phyloP scores from a whole-genome alignment of 83 land plant species.

The Diphasiastrum complanatum region DNA sequence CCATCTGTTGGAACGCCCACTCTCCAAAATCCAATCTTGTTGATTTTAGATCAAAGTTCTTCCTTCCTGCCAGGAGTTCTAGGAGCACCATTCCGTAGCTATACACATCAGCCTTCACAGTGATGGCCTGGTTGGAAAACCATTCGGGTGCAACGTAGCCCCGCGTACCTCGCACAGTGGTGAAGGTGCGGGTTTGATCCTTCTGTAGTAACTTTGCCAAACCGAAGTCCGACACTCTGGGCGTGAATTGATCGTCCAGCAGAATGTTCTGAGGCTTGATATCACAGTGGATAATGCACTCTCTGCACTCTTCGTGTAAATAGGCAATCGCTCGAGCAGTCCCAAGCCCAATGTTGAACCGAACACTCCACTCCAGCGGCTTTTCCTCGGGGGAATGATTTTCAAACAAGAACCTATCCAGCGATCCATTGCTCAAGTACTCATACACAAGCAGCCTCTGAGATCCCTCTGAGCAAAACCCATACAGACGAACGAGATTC shows the following conservation, averaged over 20 bases:
- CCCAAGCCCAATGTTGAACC: conserved; percentile 38
- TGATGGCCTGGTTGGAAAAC: conserved; percentile 34
- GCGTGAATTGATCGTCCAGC: conserved; percentile 39
- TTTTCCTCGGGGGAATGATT: not conserved
- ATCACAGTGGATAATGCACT: conserved; percentile 53
- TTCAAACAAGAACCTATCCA: conserved; percentile 24
- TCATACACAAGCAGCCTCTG: conserved; percentile 58
- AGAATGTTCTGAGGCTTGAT: conserved; percentile 57
- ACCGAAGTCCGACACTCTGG: conserved; percentile 54
- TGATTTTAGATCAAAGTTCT: conserved; percentile 32
- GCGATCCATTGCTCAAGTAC: conserved; percentile 48
- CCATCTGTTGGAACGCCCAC: too few species aligned
- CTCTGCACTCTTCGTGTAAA: conserved; percentile 48
- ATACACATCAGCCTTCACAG: conserved; percentile 49
- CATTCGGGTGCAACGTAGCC: conserved; percentile 54
- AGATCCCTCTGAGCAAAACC: conserved; percentile 50
- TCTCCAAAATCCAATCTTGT: too few species aligned
- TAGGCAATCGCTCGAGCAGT: conserved; percentile 54
- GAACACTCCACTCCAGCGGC: conserved; percentile 47
- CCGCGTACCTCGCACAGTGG: conserved; percentile 42
- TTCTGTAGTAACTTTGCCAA: conserved; percentile 44
- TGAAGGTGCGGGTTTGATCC: conserved; percentile 35
- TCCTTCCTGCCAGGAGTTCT: conserved; percentile 41
- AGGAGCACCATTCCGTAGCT: conserved; percentile 58
- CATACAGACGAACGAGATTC: conserved; percentile 48